Base-by-base conservation (phyloP, 208 protist genomes). In the Trypanosoma grayi region DNA sequence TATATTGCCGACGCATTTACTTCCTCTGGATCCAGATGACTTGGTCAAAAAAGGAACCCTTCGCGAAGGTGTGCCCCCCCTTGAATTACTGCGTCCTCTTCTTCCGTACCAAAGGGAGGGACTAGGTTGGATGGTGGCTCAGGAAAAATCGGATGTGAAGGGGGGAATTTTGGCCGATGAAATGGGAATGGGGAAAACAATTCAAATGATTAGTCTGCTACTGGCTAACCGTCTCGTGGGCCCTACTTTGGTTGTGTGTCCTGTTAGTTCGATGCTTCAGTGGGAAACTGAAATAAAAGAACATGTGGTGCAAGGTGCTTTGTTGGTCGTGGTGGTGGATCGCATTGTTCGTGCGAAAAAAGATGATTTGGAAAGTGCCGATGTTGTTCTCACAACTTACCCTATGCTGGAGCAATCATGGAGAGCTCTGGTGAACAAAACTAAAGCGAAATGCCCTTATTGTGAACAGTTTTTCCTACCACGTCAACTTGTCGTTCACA, bases 151-250 rank as follows among this genome's bases (percentile, higher is more conserved):
- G 22, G 61, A 79, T 11, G 39, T 84, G 20, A 89, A 84, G 37
- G 88, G 92, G 47, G 94, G 97, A 18, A 98, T 99, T 70, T 74
- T 99, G 14, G 98, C 98, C 0, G 98, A 99, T 83, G 98, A 99
- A 68, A 99, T 99, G 98, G 89, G 98, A 60, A 87, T 98, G 65
- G 97, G 98, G 33, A 99, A 99, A 73, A 99, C 97, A 0, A 92
- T 98, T 33, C 93, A 98, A 73, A 98, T 95, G 30, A 98, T 99
- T 55, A 68, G 89, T 33, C 58, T 96, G 44, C 66, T 98, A 22
- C 64, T 90, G 14, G 85, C 96, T 7, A 59, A 85, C 59, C 70
- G 71, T n/a, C 66, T 87, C 11, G 59, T 53, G 9, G 88, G 90
- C 0, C 86, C 92, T 13, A 96, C 93, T 25, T 66, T 97, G 7